Conservation (phyloP, 1,284 basidiomycete genomes). For the Pascua guehoae region DNA sequence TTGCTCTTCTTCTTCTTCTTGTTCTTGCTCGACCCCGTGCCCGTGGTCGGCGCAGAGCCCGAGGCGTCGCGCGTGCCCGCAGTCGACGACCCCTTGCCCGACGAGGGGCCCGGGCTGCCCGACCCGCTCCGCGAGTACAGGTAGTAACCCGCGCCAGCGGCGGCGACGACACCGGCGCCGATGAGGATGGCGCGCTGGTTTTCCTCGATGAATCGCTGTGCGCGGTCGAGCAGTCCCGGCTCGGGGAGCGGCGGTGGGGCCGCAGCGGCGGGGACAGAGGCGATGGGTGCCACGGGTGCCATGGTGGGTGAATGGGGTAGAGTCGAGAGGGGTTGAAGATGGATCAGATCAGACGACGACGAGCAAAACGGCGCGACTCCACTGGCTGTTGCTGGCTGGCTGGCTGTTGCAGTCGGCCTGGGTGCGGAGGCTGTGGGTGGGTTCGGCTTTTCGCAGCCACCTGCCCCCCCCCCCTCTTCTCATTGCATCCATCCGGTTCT, state of each 20-base stretch:
- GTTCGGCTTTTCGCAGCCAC: too few species aligned
- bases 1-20: conserved; percentile 62
- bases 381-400: too few species aligned
- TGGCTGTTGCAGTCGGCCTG: too few species aligned
- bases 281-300: conserved; percentile 17
- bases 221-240: conserved; percentile 33
- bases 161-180: conserved; percentile 64
- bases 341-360: too few species aligned
- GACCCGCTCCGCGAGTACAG: conserved; percentile 49
- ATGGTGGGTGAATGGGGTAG: conserved; percentile 7
- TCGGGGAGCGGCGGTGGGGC: conserved; percentile 11
- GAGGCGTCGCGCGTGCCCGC: too few species aligned
- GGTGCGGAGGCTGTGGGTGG: too few species aligned
- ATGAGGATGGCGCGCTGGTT: conserved; percentile 45
- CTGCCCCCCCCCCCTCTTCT: too few species aligned
- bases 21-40: conserved; percentile 51
- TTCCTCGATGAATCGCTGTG: conserved; percentile 46
- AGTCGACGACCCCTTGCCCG: neutral
- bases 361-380: too few species aligned
- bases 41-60: conserved; percentile 17
- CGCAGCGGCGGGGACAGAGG: conserved; percentile 9
- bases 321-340: too few species aligned
- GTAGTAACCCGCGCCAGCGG: conserved; percentile 74
- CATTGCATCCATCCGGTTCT: too few species aligned
- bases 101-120: conserved; percentile 47